Conservation (phyloP, 2,329 filamentous ascomycete genomes). For the Colletotrichum tamarilloi region DNA sequence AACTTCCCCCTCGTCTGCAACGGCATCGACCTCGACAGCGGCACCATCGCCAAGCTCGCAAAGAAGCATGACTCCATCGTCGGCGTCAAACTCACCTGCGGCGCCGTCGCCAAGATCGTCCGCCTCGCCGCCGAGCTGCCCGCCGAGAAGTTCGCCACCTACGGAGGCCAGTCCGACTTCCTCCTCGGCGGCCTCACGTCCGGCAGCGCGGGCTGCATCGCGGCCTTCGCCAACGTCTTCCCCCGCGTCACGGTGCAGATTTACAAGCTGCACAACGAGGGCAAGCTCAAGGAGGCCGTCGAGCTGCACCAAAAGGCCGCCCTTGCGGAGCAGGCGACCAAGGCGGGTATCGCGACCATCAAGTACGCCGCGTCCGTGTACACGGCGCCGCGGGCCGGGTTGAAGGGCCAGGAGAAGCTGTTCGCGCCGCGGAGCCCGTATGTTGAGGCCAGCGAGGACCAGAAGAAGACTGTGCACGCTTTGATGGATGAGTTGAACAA, state of each 20-base stretch:
- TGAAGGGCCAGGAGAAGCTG: conserved; percentile 68
- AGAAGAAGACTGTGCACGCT: conserved; percentile 53
- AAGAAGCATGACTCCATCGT: conserved; percentile 64
- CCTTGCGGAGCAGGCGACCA: conserved; percentile 73
- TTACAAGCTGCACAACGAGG: conserved; percentile 70
- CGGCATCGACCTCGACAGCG: conserved; percentile 75
- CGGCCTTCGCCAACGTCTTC: conserved; percentile 72
- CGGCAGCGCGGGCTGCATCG: conserved; percentile 70
- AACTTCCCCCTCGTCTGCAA: conserved; percentile 78
- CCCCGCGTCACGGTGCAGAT: conserved; percentile 67
- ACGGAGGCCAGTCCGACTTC: conserved; percentile 80
- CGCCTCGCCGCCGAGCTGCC: conserved; percentile 65
- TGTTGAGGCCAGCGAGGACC: conserved; percentile 56
- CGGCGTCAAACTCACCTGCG: conserved; percentile 75
- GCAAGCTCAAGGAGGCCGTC: conserved; percentile 68
- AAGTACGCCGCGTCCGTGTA: conserved; percentile 75
- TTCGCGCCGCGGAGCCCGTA: conserved; percentile 73
- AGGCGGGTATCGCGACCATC: conserved; percentile 73
- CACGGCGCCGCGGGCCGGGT: conserved; percentile 68
- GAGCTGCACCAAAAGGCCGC: conserved; percentile 70
- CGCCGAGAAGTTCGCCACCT: conserved; percentile 71
- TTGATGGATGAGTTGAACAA: conserved; percentile 56
- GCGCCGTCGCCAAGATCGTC: conserved; percentile 77
- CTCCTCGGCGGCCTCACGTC: conserved; percentile 69
- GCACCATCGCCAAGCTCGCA: conserved; percentile 66